phyloP scores from a whole-genome alignment of 331 rosid species.

The Acacia concinna region DNA sequence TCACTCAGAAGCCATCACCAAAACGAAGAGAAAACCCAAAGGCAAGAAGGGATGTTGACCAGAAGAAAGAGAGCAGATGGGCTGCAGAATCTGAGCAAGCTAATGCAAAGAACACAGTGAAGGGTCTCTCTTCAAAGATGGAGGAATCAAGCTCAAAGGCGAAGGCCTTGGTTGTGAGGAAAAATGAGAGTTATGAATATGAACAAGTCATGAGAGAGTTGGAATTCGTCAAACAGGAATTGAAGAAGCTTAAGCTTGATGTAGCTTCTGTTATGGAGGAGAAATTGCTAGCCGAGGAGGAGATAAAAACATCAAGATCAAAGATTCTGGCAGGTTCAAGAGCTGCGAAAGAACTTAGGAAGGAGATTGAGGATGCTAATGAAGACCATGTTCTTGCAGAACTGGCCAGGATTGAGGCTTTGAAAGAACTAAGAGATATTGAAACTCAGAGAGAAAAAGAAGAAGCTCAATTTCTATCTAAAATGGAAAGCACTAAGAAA shows the following conservation, averaged over 20 bases:
- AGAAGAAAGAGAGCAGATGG: conserved; percentile 48
- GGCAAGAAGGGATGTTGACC: conserved; percentile 55
- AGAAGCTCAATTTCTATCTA: conserved; percentile 41
- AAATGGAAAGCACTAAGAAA: conserved; percentile 47
- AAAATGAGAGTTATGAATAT: conserved; percentile 43
- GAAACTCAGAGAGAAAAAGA: conserved; percentile 56
- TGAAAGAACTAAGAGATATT: conserved; percentile 61
- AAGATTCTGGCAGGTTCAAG: conserved; percentile 40
- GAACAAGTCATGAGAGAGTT: conserved; percentile 62
- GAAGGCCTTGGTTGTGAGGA: conserved; percentile 25
- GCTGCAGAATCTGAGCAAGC: conserved; percentile 61
- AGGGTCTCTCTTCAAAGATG: conserved; percentile 47
- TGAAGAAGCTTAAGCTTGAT: conserved; percentile 74
- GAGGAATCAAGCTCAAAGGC: conserved; percentile 46
- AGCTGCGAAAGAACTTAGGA: conserved; percentile 50
- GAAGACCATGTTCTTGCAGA: conserved; percentile 88
- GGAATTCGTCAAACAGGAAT: conserved; percentile 62
- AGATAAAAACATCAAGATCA: conserved; percentile 44
- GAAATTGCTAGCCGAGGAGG: conserved; percentile 55
- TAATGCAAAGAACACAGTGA: conserved; percentile 45
- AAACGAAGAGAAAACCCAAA: conserved; percentile 63
- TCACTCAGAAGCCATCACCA: conserved; percentile 42
- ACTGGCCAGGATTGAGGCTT: conserved; percentile 84
- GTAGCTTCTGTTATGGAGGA: conserved; percentile 63
- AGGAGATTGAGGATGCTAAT: conserved; percentile 68